Conservation (phyloP, 108 stramenopile genomes). For the Skeletonema menzelii region DNA sequence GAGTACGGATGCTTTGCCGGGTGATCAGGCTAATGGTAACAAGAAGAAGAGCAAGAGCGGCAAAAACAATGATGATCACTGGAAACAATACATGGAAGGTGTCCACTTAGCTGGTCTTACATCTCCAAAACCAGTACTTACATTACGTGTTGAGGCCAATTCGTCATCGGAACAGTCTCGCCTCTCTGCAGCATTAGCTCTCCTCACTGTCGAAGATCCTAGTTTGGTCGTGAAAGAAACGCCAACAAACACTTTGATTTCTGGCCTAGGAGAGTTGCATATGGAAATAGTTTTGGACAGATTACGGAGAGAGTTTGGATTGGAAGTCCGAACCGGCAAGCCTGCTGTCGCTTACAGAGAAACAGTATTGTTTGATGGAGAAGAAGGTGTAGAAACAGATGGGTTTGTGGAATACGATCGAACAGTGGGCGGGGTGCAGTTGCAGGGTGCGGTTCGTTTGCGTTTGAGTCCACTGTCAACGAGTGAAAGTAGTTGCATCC, state of each 20-base stretch:
- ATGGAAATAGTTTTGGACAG: slow-evolving; percentile 87
- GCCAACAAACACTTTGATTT: slow-evolving; percentile 71
- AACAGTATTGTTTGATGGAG: slow-evolving; percentile 50
- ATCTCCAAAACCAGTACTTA: slow-evolving; percentile 89
- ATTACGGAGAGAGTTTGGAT: slow-evolving; percentile 70
- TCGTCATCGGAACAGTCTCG: slow-evolving; percentile 63
- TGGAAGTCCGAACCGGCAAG: slow-evolving; percentile 69
- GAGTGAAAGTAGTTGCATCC: slow-evolving; percentile 40
- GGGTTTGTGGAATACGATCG: slow-evolving; percentile 78
- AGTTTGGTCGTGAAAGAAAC: slow-evolving; percentile 83
- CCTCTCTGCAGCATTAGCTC: slow-evolving; percentile 62
- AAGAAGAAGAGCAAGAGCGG: slow-evolving; percentile 38
- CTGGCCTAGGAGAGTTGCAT: slow-evolving; percentile 88
- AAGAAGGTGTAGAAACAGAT: slow-evolving; percentile 59
- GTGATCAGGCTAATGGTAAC: slow-evolving; percentile 8
- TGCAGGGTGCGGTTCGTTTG: slow-evolving; percentile 74
- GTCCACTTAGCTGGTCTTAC: slow-evolving; percentile 74
- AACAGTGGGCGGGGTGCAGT: slow-evolving; percentile 70
- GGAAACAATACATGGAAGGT: slow-evolving; percentile 49
- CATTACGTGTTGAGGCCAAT: slow-evolving; percentile 78
- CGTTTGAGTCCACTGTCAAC: slow-evolving; percentile 19
- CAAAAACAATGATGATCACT: slow-evolving; percentile 28
- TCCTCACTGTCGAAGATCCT: slow-evolving; percentile 84
- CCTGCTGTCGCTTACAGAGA: slow-evolving; percentile 87
- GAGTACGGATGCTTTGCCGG: slow-evolving; percentile 1